These are phyloP conservation scores for Malus hybrid DNA, from an alignment of 331 rosid species.

Conservation along the genomic window DNA sequence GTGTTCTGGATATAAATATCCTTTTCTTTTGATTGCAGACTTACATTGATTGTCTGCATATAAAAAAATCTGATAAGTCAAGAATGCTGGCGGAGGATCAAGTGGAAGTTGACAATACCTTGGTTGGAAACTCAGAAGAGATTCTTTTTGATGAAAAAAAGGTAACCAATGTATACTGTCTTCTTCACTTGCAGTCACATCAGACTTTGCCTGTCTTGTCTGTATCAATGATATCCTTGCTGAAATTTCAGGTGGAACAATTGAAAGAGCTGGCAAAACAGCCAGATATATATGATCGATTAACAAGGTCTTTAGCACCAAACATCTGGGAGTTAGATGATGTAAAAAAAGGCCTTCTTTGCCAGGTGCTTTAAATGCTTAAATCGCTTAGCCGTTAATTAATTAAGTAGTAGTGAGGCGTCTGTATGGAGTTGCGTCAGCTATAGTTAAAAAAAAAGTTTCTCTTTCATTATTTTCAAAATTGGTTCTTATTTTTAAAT, in stretches of 20 bases:
- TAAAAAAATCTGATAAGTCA: slow-evolving; percentile 82
- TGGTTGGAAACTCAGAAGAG: slow-evolving; percentile 34
- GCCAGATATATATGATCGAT: slow-evolving; percentile 79
- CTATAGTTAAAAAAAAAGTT: background rate
- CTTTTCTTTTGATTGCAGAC: slow-evolving; percentile 49
- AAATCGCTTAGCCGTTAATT: too few species aligned
- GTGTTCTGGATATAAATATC: slow-evolving; percentile 2
- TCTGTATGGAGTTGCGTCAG: too few species aligned
- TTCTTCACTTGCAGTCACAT: background rate
- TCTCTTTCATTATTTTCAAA: background rate
- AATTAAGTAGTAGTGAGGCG: too few species aligned
- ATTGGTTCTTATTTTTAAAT: background rate
- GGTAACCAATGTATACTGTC: slow-evolving; percentile 24
- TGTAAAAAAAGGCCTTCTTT: slow-evolving; percentile 93
- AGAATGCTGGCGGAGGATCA: slow-evolving; percentile 61
- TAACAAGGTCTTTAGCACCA: slow-evolving; percentile 88
- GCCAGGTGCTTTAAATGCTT: slow-evolving; percentile 56
- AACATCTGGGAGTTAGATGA: slow-evolving; percentile 98
- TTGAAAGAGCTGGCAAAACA: slow-evolving; percentile 71
- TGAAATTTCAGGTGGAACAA: slow-evolving; percentile 53
- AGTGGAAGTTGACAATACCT: slow-evolving; percentile 38
- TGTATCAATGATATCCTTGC: slow-evolving; percentile 15
- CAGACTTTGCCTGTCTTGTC: slow-evolving; percentile 1
- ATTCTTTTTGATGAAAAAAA: slow-evolving; percentile 50
- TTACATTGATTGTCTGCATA: slow-evolving; percentile 87